Percentiles rank a stretch among this genome's conserved stretches.
Evolutionary conservation across 2,329 filamentous ascomycete genomes (phyloP).

Genomic region (Fusarium nisikadoi): DNA sequence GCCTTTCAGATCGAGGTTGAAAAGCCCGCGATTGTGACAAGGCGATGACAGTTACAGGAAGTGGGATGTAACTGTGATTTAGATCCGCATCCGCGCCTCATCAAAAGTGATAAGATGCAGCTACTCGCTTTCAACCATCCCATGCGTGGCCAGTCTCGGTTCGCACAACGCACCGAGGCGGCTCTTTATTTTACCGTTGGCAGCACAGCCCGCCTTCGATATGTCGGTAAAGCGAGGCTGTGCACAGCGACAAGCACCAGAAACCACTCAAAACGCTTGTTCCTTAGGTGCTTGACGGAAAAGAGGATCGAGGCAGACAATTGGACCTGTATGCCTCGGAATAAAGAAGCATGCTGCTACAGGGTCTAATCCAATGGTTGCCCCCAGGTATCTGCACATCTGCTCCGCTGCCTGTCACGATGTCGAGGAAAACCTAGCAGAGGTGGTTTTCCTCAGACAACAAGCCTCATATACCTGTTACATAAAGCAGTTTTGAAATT

Average conservation of each 20-base stretch:
- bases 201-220: constrained; percentile 17
- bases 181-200: constrained; percentile 17
- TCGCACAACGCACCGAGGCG: constrained; percentile 17
- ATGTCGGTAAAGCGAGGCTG: constrained; percentile 16
- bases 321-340: constrained; percentile 19
- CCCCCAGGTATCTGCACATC: constrained; percentile 23
- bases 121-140: constrained; percentile 17
- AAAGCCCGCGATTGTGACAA: constrained; percentile 9
- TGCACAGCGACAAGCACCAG: constrained; percentile 3
- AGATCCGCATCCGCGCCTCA: background rate
- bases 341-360: constrained; percentile 4
- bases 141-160: constrained; percentile 8
- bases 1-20: constrained; percentile 21
- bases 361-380: constrained; percentile 12
- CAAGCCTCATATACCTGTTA: background rate
- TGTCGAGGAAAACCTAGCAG: constrained; percentile 9
- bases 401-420: constrained; percentile 5
- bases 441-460: background rate
- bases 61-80: constrained; percentile 18
- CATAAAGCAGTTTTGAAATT: background rate
- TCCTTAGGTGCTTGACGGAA: background rate
- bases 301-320: constrained; percentile 8
- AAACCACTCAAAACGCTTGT: constrained; percentile 14
- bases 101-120: constrained; percentile 1
- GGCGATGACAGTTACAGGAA: background rate